Evolutionary conservation across 2,329 filamentous ascomycete species (phyloP).

Genomic region (Venturia oleaginea): DNA sequence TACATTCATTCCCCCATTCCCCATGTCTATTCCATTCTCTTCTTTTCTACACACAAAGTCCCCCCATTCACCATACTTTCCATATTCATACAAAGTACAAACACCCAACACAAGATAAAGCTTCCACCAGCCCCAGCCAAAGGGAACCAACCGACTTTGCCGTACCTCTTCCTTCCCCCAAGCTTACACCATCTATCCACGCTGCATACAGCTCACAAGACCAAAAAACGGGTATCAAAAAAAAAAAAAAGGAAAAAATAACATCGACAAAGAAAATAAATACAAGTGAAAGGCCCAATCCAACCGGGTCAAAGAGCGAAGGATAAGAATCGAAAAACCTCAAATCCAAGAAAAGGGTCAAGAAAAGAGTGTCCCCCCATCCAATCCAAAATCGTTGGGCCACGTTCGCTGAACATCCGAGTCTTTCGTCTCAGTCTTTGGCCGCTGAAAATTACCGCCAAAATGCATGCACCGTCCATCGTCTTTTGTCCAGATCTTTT

Average conservation of each 20-base stretch:
- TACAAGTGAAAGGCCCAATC: neutral
- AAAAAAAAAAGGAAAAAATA: neutral
- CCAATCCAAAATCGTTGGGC: neutral
- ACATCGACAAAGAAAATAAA: neutral
- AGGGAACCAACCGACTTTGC: no score
- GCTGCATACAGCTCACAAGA: neutral
- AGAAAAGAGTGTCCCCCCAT: neutral
- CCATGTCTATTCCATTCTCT: neutral
- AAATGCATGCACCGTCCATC: neutral
- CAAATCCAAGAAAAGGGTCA: neutral
- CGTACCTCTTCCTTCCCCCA: no score
- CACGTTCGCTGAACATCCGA: no score
- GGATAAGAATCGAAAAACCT: neutral
- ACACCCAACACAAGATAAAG: no score
- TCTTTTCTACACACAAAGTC: neutral
- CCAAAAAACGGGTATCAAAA: neutral
- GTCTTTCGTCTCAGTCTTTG: neutral
- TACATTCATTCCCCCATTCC: neutral
- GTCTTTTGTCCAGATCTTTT: neutral
- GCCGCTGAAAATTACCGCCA: neutral
- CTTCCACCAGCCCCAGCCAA: no score
- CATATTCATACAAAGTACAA: no score
- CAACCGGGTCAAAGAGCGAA: neutral
- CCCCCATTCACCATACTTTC: neutral
- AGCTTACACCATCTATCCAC: no score